Evolutionary conservation across 768 basidiomycete species (phyloP).

Genomic region (Asterophora parasitica): DNA sequence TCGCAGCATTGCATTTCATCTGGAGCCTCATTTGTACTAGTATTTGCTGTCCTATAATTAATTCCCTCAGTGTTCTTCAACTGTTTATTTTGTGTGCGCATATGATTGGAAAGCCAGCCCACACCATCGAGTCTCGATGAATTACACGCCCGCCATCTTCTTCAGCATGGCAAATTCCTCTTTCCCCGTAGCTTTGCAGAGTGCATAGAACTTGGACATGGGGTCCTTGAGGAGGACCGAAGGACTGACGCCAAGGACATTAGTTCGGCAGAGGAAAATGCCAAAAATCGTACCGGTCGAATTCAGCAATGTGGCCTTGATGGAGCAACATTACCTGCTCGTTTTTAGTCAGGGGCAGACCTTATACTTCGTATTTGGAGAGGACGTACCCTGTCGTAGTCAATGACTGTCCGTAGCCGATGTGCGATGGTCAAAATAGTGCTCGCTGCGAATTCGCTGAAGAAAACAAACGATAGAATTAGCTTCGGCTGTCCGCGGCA

Average conservation of each 20-base stretch:
- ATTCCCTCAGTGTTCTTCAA: too few relatives aligned
- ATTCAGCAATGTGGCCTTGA: conserved; percentile 74
- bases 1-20: too few relatives aligned
- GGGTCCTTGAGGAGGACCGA: conserved; percentile 48
- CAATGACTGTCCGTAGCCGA: conserved; percentile 72
- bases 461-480: background rate
- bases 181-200: conserved; percentile 73
- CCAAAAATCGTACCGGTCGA: conserved; percentile 42
- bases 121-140: too few relatives aligned
- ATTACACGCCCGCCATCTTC: conserved; percentile 52
- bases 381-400: conserved; percentile 71
- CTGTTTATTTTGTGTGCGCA: too few relatives aligned
- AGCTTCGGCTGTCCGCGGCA: background rate
- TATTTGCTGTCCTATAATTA: background rate
- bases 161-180: conserved; percentile 66
- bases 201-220: conserved; percentile 55
- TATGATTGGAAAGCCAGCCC: too few relatives aligned
- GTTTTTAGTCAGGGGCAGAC: background rate
- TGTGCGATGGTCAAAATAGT: conserved; percentile 85
- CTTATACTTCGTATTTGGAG: background rate
- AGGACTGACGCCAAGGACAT: conserved; percentile 33
- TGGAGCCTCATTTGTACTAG: background rate
- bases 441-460: conserved; percentile 71
- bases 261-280: background rate
- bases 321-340: conserved; percentile 72